Evolutionary conservation across 495 filamentous ascomycete genomes (phyloP).

Genomic region (Hypoxylon subgilvum): DNA sequence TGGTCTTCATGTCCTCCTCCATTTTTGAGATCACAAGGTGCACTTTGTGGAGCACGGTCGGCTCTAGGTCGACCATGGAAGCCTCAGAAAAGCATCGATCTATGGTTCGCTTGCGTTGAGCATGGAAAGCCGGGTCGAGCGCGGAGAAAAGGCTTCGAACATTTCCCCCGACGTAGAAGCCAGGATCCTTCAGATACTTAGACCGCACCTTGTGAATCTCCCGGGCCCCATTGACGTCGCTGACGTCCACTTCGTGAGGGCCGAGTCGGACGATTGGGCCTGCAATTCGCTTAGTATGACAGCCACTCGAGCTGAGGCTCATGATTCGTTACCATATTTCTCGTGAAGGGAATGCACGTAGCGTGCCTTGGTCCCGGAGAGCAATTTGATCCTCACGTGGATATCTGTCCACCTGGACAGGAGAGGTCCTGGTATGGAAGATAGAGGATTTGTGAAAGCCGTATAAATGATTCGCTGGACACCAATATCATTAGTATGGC

Average conservation of each 20-base stretch:
- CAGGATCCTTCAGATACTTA: constrained; percentile 21
- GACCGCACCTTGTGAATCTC: constrained; percentile 30
- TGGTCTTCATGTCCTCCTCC: constrained; percentile 38
- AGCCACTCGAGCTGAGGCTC: neutral
- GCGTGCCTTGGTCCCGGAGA: constrained; percentile 3
- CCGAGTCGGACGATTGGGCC: constrained; percentile 60
- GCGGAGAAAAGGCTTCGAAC: constrained; percentile 44
- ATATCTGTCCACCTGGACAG: constrained; percentile 2
- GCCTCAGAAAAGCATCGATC: constrained; percentile 54
- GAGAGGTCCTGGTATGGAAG: constrained; percentile 3
- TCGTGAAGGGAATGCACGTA: constrained; percentile 36
- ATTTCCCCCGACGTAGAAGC: constrained; percentile 18
- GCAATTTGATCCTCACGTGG: neutral
- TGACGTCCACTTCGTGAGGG: constrained; percentile 60
- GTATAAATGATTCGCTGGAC: neutral
- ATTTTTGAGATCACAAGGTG: constrained; percentile 50
- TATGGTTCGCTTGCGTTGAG: constrained; percentile 48
- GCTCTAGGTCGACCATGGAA: constrained; percentile 50
- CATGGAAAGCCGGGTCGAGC: constrained; percentile 43
- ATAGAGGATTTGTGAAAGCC: neutral
- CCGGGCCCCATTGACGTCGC: constrained; percentile 36
- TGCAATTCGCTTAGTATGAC: neutral
- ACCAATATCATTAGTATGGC: neutral
- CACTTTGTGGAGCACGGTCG: constrained; percentile 44
- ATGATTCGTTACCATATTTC: constrained; percentile 37